Conservation (phyloP, 345 rosid genomes). For the Boechera divaricarpa region DNA sequence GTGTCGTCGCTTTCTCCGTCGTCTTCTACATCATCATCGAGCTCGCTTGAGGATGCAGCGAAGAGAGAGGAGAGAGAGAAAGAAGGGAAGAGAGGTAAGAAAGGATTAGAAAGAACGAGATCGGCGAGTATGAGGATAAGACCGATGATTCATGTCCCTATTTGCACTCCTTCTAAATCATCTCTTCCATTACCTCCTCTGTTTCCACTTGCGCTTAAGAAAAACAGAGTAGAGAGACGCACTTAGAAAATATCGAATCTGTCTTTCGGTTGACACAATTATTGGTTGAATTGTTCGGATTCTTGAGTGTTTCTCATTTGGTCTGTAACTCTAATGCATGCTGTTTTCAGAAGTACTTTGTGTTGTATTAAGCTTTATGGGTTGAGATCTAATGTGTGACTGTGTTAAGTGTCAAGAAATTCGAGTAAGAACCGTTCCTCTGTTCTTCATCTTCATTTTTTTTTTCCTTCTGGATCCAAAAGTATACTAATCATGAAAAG, state of each 20-base stretch:
- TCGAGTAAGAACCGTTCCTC: conserved; percentile 25
- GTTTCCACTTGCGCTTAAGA: conserved; percentile 61
- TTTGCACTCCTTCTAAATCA: conserved; percentile 66
- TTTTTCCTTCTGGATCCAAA: conserved; percentile 3
- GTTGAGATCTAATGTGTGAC: conserved; percentile 18
- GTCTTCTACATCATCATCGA: conserved; percentile 73
- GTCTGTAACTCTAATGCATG: conserved; percentile 29
- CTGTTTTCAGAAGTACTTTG: conserved; percentile 14
- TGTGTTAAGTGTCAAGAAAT: conserved; percentile 12
- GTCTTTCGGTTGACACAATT: not conserved
- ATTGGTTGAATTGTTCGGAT: conserved; percentile 37
- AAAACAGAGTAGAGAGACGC: conserved; percentile 68
- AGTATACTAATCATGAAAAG: not conserved
- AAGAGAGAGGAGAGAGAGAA: conserved; percentile 49
- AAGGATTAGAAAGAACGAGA: conserved; percentile 79
- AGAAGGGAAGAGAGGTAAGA: conserved; percentile 64
- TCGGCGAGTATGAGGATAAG: conserved; percentile 73
- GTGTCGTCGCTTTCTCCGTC: conserved; percentile 61
- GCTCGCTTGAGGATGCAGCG: conserved; percentile 55
- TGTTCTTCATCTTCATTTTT: conserved; percentile 20
- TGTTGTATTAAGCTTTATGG: conserved; percentile 8
- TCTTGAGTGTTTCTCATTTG: conserved; percentile 18
- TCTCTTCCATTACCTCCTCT: conserved; percentile 62
- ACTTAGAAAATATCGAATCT: not conserved
- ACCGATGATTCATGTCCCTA: conserved; percentile 84